Conservation (phyloP, 1,139 yeast genomes). For the Diutina rugosa region DNA sequence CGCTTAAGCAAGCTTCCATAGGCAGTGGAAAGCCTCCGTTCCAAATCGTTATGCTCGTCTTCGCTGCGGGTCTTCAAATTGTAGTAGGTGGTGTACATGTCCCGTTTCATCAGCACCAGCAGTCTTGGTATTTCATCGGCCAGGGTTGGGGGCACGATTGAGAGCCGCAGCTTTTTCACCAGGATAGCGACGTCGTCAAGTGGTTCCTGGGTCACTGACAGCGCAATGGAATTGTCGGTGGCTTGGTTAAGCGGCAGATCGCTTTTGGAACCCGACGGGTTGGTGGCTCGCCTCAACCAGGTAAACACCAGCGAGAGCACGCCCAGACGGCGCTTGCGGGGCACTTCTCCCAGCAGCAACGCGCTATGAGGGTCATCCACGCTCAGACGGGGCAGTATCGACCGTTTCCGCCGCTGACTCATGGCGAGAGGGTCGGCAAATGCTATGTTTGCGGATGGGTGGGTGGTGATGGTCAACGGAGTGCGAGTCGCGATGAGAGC, state of each 20-base stretch:
- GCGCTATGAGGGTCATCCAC: background rate
- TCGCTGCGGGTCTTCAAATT: background rate
- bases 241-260: background rate
- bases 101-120: background rate
- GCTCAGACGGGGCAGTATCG: background rate
- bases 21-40: background rate
- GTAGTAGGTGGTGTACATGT: conserved; percentile 1
- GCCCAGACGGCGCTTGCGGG: background rate
- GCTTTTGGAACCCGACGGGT: background rate
- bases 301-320: background rate
- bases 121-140: background rate
- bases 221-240: background rate
- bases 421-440: background rate
- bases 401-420: background rate
- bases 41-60: background rate
- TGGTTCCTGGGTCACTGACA: background rate
- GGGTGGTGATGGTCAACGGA: background rate
- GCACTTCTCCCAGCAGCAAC: background rate
- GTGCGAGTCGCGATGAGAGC: background rate
- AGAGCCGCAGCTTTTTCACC: conserved; percentile 6
- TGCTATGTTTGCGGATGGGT: background rate
- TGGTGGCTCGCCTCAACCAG: background rate
- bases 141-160: background rate
- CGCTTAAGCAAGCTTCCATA: background rate
- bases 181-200: background rate